Conservation (phyloP, 306 rosid species). For the Glycine tomentella region DNA sequence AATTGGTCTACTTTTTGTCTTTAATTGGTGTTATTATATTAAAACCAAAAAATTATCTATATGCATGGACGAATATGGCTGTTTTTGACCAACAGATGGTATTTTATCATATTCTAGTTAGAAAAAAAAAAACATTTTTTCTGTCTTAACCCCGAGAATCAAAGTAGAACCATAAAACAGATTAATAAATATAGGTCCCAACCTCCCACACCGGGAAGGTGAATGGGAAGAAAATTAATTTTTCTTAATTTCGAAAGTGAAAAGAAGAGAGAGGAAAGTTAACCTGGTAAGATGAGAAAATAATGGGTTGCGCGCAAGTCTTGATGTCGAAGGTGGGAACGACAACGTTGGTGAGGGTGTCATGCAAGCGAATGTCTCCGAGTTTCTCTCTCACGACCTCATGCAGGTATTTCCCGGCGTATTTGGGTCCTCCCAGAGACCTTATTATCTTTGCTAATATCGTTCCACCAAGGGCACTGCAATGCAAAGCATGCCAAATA, state of each 20-base stretch:
- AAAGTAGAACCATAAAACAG: too few relatives aligned
- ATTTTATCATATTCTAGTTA: too few relatives aligned
- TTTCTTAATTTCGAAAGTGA: not conserved
- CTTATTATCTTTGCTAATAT: slow-evolving; percentile 36
- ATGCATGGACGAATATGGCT: too few relatives aligned
- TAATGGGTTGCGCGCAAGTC: slow-evolving; percentile 60
- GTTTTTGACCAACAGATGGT: too few relatives aligned
- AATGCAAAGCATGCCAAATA: not conserved
- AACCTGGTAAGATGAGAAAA: slow-evolving; percentile 68
- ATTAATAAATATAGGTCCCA: too few relatives aligned
- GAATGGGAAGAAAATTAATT: not conserved
- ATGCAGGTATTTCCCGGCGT: slow-evolving; percentile 75
- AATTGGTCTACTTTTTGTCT: too few relatives aligned
- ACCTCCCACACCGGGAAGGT: too few relatives aligned
- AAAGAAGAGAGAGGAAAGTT: not conserved
- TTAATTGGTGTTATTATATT: too few relatives aligned
- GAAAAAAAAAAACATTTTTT: too few relatives aligned
- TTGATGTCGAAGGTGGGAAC: slow-evolving; percentile 72
- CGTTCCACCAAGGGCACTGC: slow-evolving; percentile 32
- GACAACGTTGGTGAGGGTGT: slow-evolving; percentile 73
- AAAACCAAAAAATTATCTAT: too few relatives aligned
- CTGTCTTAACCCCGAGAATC: too few relatives aligned
- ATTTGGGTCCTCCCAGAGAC: slow-evolving; percentile 73
- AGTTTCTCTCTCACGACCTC: slow-evolving; percentile 58
- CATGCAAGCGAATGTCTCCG: slow-evolving; percentile 61